Evolutionary conservation across 805 yeast genomes (phyloP).

Genomic region (Schizosaccharomyces cryophilus): DNA sequence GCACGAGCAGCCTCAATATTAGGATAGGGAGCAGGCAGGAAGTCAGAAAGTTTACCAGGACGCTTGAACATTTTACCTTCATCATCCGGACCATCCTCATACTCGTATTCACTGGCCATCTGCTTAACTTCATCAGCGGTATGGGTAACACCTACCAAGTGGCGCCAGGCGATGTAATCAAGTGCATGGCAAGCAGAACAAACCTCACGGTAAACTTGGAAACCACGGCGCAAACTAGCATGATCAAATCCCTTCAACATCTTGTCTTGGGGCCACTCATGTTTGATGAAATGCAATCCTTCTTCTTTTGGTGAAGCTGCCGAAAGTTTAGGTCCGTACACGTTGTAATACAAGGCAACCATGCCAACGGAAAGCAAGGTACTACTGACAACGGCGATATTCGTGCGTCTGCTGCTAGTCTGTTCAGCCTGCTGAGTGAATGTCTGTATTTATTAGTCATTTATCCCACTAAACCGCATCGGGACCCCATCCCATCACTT

Average conservation of each 20-base stretch:
- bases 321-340: conserved; percentile 47
- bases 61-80: conserved; percentile 96
- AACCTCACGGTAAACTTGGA: conserved; percentile 94
- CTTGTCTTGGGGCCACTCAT: conserved; percentile 84
- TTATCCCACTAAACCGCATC: too few species aligned
- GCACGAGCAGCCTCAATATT: conserved; percentile 99
- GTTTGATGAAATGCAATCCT: conserved; percentile 88
- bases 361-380: conserved; percentile 53
- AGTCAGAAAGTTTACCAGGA: conserved; percentile 92
- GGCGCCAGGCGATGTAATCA: conserved; percentile 95
- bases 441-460: neutral
- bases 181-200: conserved; percentile 97
- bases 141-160: conserved; percentile 89
- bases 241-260: conserved; percentile 27
- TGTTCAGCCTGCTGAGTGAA: neutral
- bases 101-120: conserved; percentile 88
- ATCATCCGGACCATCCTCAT: conserved; percentile 87
- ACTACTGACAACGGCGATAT: conserved; percentile 14
- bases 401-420: neutral
- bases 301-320: conserved; percentile 76
- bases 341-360: conserved; percentile 59
- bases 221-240: conserved; percentile 69
- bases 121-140: conserved; percentile 70
- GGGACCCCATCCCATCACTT: too few species aligned
- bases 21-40: conserved; percentile 82